phyloP scores from a whole-genome alignment of 306 rosid species.

The Vigna unguiculata region DNA sequence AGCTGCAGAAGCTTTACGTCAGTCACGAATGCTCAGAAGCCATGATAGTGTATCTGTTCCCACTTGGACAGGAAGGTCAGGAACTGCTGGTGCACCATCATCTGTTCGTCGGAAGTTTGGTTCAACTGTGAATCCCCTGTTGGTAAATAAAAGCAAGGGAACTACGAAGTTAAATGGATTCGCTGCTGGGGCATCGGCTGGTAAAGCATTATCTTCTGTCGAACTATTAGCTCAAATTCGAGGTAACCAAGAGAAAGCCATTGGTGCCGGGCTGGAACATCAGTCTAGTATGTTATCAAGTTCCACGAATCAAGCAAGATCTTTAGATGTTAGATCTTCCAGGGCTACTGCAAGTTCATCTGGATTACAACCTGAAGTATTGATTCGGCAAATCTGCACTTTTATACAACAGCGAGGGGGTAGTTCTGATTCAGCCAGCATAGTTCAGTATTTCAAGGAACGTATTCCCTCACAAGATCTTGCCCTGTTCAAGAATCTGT shows the following conservation, averaged over 20 bases:
- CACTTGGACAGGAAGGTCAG: conserved; percentile 98
- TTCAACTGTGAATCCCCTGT: conserved; percentile 70
- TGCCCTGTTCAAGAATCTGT: conserved; percentile 90
- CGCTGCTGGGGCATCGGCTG: conserved; percentile 82
- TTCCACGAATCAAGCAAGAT: conserved; percentile 54
- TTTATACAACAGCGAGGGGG: conserved; percentile 86
- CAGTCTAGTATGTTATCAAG: conserved; percentile 54
- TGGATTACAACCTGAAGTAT: conserved; percentile 78
- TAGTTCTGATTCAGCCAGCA: conserved; percentile 63
- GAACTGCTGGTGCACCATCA: conserved; percentile 93
- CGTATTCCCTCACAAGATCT: conserved; percentile 79
- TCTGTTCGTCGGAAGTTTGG: conserved; percentile 78
- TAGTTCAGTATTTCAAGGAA: conserved; percentile 86
- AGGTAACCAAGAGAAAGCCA: conserved; percentile 79
- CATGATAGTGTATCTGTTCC: conserved; percentile 77
- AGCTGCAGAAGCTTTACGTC: conserved; percentile 94
- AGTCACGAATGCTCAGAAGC: conserved; percentile 84
- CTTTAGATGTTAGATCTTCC: conserved; percentile 53
- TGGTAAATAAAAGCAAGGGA: conserved; percentile 54
- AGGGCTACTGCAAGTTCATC: conserved; percentile 56
- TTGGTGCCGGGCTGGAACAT: conserved; percentile 74
- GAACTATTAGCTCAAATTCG: conserved; percentile 74
- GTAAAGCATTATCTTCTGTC: conserved; percentile 85
- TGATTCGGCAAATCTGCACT: conserved; percentile 84
- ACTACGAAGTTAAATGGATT: conserved; percentile 55